Evolutionary conservation across 345 rosid species (phyloP), one percentile per base, ranked within the genome.

Genomic region (Punica granatum): DNA sequence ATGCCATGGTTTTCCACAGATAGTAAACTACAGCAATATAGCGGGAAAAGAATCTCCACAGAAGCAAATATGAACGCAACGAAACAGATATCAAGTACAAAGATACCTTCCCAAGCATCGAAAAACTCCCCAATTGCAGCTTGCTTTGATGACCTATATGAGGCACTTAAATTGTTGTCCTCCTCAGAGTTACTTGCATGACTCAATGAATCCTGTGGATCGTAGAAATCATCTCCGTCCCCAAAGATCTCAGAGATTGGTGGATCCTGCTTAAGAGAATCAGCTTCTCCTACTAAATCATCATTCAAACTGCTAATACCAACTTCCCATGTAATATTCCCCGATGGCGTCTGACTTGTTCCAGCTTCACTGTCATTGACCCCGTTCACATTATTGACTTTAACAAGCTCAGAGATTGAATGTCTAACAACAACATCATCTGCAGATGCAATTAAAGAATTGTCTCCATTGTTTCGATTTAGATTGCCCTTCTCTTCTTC

Each of bases 91-190:
- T 7, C 60, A 42, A 69, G 41, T 21, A 26, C 23, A 66, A 19
- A 73, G 66, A 51, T 90, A 92, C 98, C 98, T 66, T 90, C 98
- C 73, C 80, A 78, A 74, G 95, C 95, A 81, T 92, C 98, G 72
- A 70, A 84, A 68, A 88, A 92, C 66, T 88, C 91, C 67, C 80
- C 85, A 31, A 21, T 64, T 21, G 80, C 74, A 25, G 83, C 73
- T 65, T 74, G 35, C 53, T 70, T 75, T 31, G 70, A 65, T 58
- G 79, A 73, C 68, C 75, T 69, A 73, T 71, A 81, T 9, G 81
- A 63, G 14, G 28, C 34, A 37, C 63, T 81, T 42, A 51, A 15
- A 62, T 73, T 72, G 64, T 80, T 88, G 58, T 83, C 88, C 25
- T 42, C 81, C 43, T 85, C 87, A 32, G 87, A 74, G 72, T 72